Evolutionary conservation across 2,329 filamentous ascomycete species (phyloP).

Genomic region (Ceratocystis eucalypticola): DNA sequence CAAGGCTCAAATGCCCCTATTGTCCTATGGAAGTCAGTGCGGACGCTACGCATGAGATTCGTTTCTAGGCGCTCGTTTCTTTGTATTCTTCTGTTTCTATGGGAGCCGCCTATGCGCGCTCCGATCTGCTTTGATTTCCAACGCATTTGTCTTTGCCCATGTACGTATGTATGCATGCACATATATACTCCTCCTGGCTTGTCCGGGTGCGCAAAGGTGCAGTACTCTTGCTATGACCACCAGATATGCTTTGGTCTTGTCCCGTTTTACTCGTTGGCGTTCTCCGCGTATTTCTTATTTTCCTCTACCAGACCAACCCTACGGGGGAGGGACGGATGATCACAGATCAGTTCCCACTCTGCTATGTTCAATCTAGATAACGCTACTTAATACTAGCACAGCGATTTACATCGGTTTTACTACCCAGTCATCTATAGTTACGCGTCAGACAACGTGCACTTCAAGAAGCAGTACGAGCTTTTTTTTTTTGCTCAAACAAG

Average conservation of each 20-base stretch:
- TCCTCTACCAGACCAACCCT: not conserved
- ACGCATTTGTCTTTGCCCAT: not conserved
- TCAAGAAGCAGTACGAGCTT: not conserved
- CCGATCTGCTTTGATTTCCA: not conserved
- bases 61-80: constrained; percentile 33
- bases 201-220: not conserved
- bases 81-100: not conserved
- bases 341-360: not conserved
- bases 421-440: not conserved
- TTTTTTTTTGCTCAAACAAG: not conserved
- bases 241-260: not conserved
- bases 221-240: not conserved
- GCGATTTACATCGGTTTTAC: not conserved
- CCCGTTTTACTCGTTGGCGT: not conserved
- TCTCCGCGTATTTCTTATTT: not conserved
- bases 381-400: not conserved
- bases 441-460: not conserved
- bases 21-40: constrained; percentile 74
- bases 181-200: not conserved
- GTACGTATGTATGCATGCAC: not conserved
- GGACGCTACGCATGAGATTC: constrained; percentile 62
- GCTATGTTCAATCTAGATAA: not conserved
- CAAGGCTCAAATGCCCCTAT: constrained; percentile 86
- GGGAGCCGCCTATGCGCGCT: not conserved
- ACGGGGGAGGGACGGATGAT: not conserved